Evolutionary conservation across 345 rosid species (phyloP), one percentile per base, ranked within the genome.

Genomic region (Syzygium aromaticum): DNA sequence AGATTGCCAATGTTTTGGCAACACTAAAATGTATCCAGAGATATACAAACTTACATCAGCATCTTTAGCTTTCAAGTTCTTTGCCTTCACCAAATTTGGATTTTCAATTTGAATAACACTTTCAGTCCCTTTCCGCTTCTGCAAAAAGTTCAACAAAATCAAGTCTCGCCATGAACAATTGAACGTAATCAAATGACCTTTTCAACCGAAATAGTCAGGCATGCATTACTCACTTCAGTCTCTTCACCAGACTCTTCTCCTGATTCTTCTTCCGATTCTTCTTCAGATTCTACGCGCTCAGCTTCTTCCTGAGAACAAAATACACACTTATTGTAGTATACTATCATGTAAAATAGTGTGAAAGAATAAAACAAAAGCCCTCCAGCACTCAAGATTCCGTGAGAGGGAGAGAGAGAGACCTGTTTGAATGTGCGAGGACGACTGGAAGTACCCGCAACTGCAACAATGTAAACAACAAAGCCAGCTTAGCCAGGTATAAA

Each of bases 381-480:
- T 59, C 85, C 43, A 21, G 46, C 33, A 8, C 12, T 56, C 8
- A 67, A 54, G 59, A 85, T 9, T 30, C 16, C 2, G 7, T 3
- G 51, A 59, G 73, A 86, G 51, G 90, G 59, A 77, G 64, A 85
- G 59, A 83, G 54, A 87, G 27, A 27, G 43, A 95, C 99, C 98
- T 88, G 91, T 88, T 91, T 96, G 91, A 97, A 97, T 30, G 98
- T 93, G 12, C 95, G 93, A 61, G 99, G 99, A 51, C 99, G 98
- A 43, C 90, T 54, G 17, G 99, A 94, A 86, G 96, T 93, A 82
- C 99, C 99, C 40, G 99, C 96, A 94, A 92, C 99, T 97, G 92
- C 92, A 94, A 85, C 84, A 84, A 85, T 77, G 23, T 51, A 43
- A 54, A 84, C 49, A 49, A 84, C 30, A 86, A 54, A 84, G 17